Percentiles rank a stretch among this genome's conserved stretches.
phyloP scores from a whole-genome alignment of 78 protist species.

The Andalucia godoyi region DNA sequence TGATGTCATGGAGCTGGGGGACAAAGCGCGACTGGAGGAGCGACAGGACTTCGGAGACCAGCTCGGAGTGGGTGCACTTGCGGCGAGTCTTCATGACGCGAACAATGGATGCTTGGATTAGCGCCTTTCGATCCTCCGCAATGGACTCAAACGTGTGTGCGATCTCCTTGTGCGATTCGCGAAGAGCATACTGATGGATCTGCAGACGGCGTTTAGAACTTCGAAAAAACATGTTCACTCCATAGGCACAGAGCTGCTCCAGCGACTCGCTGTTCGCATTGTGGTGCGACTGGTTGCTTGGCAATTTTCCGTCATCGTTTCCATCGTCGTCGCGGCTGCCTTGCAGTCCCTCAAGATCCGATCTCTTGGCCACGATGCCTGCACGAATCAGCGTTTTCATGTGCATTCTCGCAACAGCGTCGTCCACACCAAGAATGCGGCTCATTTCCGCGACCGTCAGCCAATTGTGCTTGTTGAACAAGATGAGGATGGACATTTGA shows the following conservation, averaged over 20 bases:
- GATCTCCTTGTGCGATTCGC: too few relatives aligned
- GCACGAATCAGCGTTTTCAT: not conserved
- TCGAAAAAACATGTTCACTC: not conserved
- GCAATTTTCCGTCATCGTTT: not conserved
- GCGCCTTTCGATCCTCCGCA: not conserved
- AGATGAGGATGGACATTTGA: not conserved
- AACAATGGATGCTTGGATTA: conserved; percentile 70
- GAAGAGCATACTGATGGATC: too few relatives aligned
- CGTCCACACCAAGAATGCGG: not conserved
- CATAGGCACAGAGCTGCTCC: not conserved
- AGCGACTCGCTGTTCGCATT: not conserved
- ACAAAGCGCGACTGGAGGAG: conserved; percentile 1
- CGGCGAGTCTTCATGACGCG: conserved; percentile 84
- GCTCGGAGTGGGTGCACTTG: conserved; percentile 36
- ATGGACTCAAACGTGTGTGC: too few relatives aligned
- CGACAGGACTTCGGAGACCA: conserved; percentile 54
- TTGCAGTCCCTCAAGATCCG: not conserved
- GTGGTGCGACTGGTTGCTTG: not conserved
- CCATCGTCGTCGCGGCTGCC: not conserved
- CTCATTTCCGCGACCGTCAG: not conserved
- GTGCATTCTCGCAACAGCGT: not conserved
- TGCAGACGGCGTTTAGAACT: not conserved
- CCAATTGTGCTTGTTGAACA: not conserved
- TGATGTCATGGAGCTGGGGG: not conserved
- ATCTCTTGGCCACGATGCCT: not conserved